These are phyloP conservation scores for Cryomyces minteri DNA, from an alignment of 495 filamentous ascomycete species.

Conservation along the genomic window DNA sequence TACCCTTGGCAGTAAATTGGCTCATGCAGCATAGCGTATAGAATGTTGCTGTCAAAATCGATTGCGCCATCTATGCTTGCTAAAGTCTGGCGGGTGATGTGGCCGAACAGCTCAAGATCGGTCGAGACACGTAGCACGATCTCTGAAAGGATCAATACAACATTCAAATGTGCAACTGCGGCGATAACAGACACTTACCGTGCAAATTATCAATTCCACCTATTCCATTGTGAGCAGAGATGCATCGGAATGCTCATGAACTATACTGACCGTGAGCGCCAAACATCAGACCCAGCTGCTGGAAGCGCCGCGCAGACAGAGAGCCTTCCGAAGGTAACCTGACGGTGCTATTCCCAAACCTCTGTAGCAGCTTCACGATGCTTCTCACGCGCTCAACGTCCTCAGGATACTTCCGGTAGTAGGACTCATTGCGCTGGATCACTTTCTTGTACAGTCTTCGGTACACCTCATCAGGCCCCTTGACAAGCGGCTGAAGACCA, in stretches of 20 bases:
- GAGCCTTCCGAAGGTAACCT: conserved; percentile 45
- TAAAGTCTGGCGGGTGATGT: conserved; percentile 53
- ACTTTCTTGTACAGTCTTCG: conserved; percentile 48
- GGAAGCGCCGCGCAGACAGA: conserved; percentile 50
- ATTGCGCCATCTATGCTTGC: conserved; percentile 42
- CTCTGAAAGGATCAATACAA: conserved; percentile 21
- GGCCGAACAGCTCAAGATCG: conserved; percentile 55
- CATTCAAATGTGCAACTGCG: not conserved
- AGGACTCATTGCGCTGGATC: conserved; percentile 44
- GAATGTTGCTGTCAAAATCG: conserved; percentile 51
- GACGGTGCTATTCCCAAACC: conserved; percentile 39
- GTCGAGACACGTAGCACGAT: conserved; percentile 45
- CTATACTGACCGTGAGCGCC: conserved; percentile 46
- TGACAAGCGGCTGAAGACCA: conserved; percentile 59
- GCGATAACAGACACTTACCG: conserved; percentile 1
- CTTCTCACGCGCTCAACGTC: conserved; percentile 54
- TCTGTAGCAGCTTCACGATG: conserved; percentile 31
- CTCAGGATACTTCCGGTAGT: conserved; percentile 73
- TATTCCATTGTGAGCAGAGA: not conserved
- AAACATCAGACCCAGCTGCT: conserved; percentile 57
- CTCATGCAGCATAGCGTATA: conserved; percentile 81
- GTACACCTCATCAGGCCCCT: conserved; percentile 60
- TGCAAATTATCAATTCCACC: conserved; percentile 18
- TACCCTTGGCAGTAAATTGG: conserved; percentile 56
- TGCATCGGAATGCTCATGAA: not conserved